phyloP scores from a whole-genome alignment of 2,329 filamentous ascomycete genomes.

The Magnaporthales sp. region DNA sequence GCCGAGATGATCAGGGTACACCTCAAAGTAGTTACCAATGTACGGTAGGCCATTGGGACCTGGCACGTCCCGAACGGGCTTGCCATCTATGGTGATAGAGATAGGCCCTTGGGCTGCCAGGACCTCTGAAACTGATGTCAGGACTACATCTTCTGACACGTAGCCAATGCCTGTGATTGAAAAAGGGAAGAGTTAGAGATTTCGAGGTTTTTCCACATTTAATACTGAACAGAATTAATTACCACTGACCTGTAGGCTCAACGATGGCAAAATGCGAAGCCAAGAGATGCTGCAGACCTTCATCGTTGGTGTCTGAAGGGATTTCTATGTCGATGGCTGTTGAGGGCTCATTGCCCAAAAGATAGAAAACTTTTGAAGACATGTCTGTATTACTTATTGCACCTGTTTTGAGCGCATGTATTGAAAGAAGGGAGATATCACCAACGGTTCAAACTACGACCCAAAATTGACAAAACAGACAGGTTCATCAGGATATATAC shows the following conservation, averaged over 20 bases:
- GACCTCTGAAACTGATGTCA: conserved; percentile 7
- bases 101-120: conserved; percentile 21
- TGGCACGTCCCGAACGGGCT: conserved; percentile 37
- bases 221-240: background rate
- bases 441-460: background rate
- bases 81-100: conserved; percentile 38
- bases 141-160: conserved; percentile 1
- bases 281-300: conserved; percentile 28
- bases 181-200: background rate
- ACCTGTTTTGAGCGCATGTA: background rate
- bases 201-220: background rate
- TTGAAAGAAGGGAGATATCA: background rate
- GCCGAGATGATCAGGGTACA: conserved; percentile 49
- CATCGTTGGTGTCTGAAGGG: conserved; percentile 22
- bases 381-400: conserved; percentile 15
- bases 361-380: conserved; percentile 29
- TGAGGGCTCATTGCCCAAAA: conserved; percentile 29
- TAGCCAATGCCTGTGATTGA: conserved; percentile 13
- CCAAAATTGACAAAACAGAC: background rate
- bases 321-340: conserved; percentile 28
- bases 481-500: background rate
- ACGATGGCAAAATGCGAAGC: conserved; percentile 35
- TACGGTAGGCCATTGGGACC: conserved; percentile 38
- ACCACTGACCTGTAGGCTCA: conserved; percentile 25
- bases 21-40: conserved; percentile 45